A percentile compares a stretch with the other conserved stretches of the same genome.
Evolutionary conservation across 257 asterid species (phyloP).

Genomic region (Solanum clarkiae): DNA sequence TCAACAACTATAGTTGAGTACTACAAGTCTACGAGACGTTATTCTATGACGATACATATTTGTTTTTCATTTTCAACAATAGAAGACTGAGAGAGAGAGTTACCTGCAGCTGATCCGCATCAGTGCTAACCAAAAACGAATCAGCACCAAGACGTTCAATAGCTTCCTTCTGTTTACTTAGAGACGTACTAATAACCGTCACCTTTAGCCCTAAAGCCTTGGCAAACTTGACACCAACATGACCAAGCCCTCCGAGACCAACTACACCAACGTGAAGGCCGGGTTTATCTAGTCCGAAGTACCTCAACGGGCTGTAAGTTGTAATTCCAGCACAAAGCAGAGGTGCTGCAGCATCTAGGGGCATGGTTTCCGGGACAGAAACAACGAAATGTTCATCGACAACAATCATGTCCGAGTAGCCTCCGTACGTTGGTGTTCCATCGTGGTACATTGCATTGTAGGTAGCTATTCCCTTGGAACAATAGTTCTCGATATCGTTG

Average conservation of each 20-base stretch:
- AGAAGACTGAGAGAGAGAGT: too few species aligned
- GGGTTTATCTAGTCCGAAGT: not conserved
- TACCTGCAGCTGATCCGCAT: slow-evolving; percentile 3
- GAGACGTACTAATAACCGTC: slow-evolving; percentile 5
- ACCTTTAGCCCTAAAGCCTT: slow-evolving; percentile 10
- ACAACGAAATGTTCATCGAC: slow-evolving; percentile 1
- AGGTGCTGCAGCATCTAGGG: not conserved
- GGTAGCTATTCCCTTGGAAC: not conserved
- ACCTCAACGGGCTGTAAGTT: not conserved
- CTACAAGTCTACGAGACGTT: not conserved
- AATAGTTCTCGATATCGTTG: slow-evolving; percentile 12
- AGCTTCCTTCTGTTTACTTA: not conserved
- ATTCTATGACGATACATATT: not conserved
- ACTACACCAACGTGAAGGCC: slow-evolving; percentile 3
- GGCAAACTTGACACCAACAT: slow-evolving; percentile 4
- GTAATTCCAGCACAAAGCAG: slow-evolving; percentile 4
- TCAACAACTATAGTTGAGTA: not conserved
- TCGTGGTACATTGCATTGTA: not conserved
- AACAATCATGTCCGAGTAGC: slow-evolving; percentile 2
- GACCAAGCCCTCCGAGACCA: slow-evolving; percentile 13
- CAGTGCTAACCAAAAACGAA: not conserved
- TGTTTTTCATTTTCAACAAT: not conserved
- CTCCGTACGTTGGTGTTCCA: not conserved
- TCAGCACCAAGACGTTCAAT: slow-evolving; percentile 6
- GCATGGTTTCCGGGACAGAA: not conserved